Evolutionary conservation across 345 rosid genomes (phyloP).

Genomic region (Rhizophora apiculata): DNA sequence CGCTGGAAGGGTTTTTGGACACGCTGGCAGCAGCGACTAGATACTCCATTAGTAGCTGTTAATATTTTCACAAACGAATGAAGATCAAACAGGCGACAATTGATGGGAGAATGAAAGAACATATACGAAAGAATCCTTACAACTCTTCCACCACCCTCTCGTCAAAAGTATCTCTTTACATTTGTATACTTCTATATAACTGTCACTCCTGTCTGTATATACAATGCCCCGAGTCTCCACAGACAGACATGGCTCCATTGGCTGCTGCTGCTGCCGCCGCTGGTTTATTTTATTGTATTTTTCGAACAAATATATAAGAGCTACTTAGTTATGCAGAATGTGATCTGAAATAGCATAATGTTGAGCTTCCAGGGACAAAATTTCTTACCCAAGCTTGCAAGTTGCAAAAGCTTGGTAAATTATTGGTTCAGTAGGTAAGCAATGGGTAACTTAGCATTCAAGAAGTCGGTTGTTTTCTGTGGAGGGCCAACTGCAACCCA

Average conservation of each 20-base stretch:
- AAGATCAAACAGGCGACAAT: too few species aligned
- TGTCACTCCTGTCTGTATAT: conserved; percentile 42
- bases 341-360: conserved; percentile 10
- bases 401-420: conserved; percentile 29
- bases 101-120: too few species aligned
- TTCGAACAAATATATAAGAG: conserved; percentile 29
- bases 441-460: conserved; percentile 49
- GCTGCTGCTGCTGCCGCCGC: conserved; percentile 16
- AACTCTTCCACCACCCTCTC: conserved; percentile 8
- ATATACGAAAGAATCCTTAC: conserved; percentile 7
- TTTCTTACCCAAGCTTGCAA: conserved; percentile 42
- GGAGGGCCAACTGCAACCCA: conserved; percentile 94
- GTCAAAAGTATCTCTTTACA: conserved; percentile 31
- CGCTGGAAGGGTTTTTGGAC: too few species aligned
- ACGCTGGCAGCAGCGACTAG: too few species aligned
- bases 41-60: too few species aligned
- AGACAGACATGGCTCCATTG: conserved; percentile 32
- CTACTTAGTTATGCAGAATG: conserved; percentile 16
- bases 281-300: conserved; percentile 16
- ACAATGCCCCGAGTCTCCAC: conserved; percentile 46
- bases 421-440: conserved; percentile 4
- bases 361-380: conserved; percentile 43
- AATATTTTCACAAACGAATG: too few species aligned
- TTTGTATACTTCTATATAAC: conserved; percentile 28
- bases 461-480: conserved; percentile 41